Conservation (phyloP, 139 green algal genomes). For the Micromonas commoda region DNA sequence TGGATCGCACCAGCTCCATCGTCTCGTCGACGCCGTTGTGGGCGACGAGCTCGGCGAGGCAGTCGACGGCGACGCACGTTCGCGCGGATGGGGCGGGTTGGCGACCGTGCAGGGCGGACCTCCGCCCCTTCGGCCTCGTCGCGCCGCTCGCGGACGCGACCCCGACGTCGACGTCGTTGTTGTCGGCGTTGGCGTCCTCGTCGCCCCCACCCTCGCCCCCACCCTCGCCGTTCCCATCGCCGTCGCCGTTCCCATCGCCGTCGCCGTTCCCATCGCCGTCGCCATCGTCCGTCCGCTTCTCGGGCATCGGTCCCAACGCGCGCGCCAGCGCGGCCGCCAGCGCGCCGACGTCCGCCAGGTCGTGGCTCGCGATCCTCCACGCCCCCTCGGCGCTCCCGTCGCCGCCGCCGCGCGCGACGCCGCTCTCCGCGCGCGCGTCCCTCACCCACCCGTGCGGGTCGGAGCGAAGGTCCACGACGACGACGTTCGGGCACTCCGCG, state of each 20-base stretch:
- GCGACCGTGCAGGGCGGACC: background rate
- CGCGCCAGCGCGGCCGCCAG: too few species aligned
- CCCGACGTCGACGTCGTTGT: background rate
- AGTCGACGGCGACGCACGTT: background rate
- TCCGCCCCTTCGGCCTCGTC: background rate
- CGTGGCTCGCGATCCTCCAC: too few species aligned
- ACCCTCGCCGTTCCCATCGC: background rate
- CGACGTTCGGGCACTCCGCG: too few species aligned
- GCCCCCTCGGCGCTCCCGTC: too few species aligned
- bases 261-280: background rate
- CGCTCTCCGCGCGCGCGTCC: background rate
- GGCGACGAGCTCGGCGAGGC: background rate
- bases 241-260: background rate
- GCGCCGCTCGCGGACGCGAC: too few species aligned
- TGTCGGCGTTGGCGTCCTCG: background rate
- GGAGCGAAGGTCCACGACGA: background rate
- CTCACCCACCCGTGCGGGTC: background rate
- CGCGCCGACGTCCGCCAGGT: too few species aligned
- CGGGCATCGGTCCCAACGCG: too few species aligned
- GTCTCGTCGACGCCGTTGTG: background rate
- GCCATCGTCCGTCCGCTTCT: too few species aligned
- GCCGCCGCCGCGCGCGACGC: too few species aligned
- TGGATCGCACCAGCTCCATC: background rate
- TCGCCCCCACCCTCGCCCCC: background rate
- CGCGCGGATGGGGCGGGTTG: background rate